Evolutionary conservation across 306 rosid genomes (phyloP), one percentile per base, ranked within the genome.

Genomic region (Pterocarpus santalinus): DNA sequence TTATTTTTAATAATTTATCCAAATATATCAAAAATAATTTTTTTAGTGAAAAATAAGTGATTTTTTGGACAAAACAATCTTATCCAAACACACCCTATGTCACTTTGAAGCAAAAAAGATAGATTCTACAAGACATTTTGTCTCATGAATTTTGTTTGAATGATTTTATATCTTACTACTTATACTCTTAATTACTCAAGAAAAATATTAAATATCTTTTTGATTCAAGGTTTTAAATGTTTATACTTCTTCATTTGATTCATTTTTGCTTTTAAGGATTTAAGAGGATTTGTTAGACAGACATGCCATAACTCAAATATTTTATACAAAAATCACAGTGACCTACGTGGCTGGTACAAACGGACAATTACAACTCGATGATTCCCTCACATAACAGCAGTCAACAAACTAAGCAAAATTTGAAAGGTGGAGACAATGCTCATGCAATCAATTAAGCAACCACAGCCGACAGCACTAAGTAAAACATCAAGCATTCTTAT

Each of bases 401-500:
- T 9, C 16, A 83, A 80, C 33, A 73, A 41, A 52, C 16, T 67
- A 41, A 5, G 33, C 14, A 85, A 49, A 81, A 77, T 9, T 2
- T 12, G 56, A 43, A 43, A 35, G 78, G 62, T 15, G 44, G 53
- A 81, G 82, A 73, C 64, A 70, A 68, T 81, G 53, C 76, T 73
- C 35, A 14, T 72, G 70, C 56, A 75, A 77, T 53, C 7, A 82
- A 51, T 44, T 46, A 73, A 39, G 34, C 34, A 55, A 43, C 38
- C 5, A 11, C 28, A 67, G 57, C 72, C 17, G 8, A 8, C 28
- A 67, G 47, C 72, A 15, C 76, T 17, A 35, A 58, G 39, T 66
- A 44, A 36, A 58, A 17, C 43, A 62, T 86, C 80, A 90, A 52
- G 80, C 82, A 51, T 88, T 78, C 92, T 95, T 92, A 55, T 53